Conservation (phyloP, 2,329 filamentous ascomycete genomes). For the Claviceps arundinis region DNA sequence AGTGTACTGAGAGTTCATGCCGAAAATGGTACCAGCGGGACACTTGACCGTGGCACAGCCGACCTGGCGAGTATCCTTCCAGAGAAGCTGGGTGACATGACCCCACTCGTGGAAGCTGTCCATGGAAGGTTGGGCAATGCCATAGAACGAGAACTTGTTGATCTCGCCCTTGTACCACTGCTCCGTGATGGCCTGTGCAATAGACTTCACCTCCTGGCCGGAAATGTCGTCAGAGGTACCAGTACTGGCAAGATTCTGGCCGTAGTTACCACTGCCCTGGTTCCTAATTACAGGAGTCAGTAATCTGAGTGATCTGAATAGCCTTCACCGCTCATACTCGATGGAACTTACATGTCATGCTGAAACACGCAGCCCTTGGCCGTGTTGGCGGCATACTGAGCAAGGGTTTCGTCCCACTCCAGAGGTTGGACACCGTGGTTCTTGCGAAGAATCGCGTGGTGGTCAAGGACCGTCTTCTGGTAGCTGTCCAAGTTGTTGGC, state of each 20-base stretch:
- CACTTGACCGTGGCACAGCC: slow-evolving; percentile 60
- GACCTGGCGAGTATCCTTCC: slow-evolving; percentile 24
- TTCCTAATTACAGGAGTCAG: slow-evolving; percentile 30
- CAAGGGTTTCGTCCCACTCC: slow-evolving; percentile 52
- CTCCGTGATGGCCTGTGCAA: slow-evolving; percentile 59
- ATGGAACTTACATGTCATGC: slow-evolving; percentile 58
- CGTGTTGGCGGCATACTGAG: slow-evolving; percentile 46
- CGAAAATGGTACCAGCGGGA: slow-evolving; percentile 31
- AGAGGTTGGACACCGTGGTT: slow-evolving; percentile 61
- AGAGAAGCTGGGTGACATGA: slow-evolving; percentile 31
- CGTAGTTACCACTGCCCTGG: slow-evolving; percentile 53
- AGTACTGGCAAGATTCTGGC: slow-evolving; percentile 79
- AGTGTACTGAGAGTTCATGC: slow-evolving; percentile 53
- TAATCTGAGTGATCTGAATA: neutral
- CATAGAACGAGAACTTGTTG: slow-evolving; percentile 40
- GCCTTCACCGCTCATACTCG: neutral
- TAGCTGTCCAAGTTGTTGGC: slow-evolving; percentile 14
- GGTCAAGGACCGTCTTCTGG: slow-evolving; percentile 37
- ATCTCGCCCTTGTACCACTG: slow-evolving; percentile 84
- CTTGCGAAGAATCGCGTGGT: slow-evolving; percentile 77
- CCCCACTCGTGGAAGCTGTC: slow-evolving; percentile 53
- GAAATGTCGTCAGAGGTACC: slow-evolving; percentile 27
- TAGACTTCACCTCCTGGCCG: slow-evolving; percentile 32
- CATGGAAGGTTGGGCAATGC: slow-evolving; percentile 42
- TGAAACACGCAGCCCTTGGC: slow-evolving; percentile 57